Evolutionary conservation across 495 filamentous ascomycete genomes (phyloP).

Genomic region (Melanomma pulvis-pyrius): DNA sequence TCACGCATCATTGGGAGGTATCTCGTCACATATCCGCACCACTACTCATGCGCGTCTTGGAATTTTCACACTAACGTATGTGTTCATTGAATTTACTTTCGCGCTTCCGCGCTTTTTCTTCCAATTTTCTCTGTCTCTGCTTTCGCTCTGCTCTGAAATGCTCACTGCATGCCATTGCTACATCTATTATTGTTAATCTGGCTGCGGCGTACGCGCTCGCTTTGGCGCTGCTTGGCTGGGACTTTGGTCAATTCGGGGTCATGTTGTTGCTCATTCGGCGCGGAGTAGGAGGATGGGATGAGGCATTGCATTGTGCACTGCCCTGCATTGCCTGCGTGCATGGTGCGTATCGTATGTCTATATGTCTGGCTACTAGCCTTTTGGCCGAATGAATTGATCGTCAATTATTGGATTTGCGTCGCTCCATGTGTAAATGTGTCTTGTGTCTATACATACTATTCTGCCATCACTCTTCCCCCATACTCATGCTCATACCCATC

Average conservation of each 20-base stretch:
- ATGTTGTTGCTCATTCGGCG: background rate
- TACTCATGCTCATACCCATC: too few species aligned
- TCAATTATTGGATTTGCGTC: too few species aligned
- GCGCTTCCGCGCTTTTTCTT: background rate
- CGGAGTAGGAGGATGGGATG: background rate
- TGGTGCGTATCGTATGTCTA: background rate
- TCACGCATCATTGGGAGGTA: constrained; percentile 3
- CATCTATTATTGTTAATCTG: constrained; percentile 23
- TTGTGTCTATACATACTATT: too few species aligned
- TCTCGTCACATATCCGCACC: background rate
- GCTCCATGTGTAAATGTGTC: too few species aligned
- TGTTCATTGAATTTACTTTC: background rate
- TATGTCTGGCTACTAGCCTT: background rate
- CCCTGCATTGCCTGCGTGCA: background rate
- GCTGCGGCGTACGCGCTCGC: constrained; percentile 19
- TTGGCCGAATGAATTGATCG: background rate
- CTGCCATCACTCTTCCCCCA: too few species aligned
- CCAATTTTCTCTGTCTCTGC: background rate
- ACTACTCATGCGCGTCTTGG: background rate
- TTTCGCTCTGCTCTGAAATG: background rate
- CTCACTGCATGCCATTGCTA: constrained; percentile 7
- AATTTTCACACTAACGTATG: too few species aligned
- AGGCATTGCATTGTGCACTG: constrained; percentile 1
- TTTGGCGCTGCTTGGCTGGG: constrained; percentile 5
- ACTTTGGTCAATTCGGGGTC: constrained; percentile 6